Base-by-base conservation (phyloP, 768 basidiomycete genomes). In the Termitomyces titanicus region DNA sequence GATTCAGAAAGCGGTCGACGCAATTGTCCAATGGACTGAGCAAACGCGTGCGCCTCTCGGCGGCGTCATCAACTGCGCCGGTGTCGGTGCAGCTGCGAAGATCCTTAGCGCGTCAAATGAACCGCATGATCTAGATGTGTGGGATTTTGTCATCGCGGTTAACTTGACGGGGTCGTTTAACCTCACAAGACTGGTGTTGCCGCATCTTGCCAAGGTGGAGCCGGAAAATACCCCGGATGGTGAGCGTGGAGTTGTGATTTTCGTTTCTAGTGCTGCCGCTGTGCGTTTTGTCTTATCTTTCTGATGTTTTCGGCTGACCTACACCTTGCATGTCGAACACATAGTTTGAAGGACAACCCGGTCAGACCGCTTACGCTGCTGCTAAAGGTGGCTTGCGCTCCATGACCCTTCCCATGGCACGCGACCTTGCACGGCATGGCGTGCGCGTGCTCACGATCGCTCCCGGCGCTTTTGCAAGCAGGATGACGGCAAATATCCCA, bases 91-190 rank as follows among this genome's bases (percentile, higher is more conserved):
- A 2, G 72, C 70, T 5, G 66, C 55, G 2, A 74, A 82, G 72
- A 77, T 82, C 7, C 73, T 85, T 25, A 74, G 79, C 42, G 65
- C 73, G 1, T 64, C 75, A 18, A 74, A 76, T 12, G 68, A 77
- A 44, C 76, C 80, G 0, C 82, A 83, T 63, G 67, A 73, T 13
- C 63, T 79, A 25, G 80, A 80, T 35, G 61, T 79, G 3, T 86
- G 83, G 79, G 71, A 81, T 51, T 77, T 76, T 42, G 70, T 74
- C 1, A 62, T 85, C 12, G 75, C 71, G 9, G 77, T 86, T 40
- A 85, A 86, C 62, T 66, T 84, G 33, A 78, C 79, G 3, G 82
- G 83, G 12, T 73, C 79, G 2, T 85, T 85, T 71, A 81, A 85
- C 59, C 73, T 86, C 49, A 80, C 80, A 5, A 73, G 82, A 5